Evolutionary conservation across 2,329 filamentous ascomycete genomes (phyloP).

Genomic region (Hymenoscyphus albidus): DNA sequence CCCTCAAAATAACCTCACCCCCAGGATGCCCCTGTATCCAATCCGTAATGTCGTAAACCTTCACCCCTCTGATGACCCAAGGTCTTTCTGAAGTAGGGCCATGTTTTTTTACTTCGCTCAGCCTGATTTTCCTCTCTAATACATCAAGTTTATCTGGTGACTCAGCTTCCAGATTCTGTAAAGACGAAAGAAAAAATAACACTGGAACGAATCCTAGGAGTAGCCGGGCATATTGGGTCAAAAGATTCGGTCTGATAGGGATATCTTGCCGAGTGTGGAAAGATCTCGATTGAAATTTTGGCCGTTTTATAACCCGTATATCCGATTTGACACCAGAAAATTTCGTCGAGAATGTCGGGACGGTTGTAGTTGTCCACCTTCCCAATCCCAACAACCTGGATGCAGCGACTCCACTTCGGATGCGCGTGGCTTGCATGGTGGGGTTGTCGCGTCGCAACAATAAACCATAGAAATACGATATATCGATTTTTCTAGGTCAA

Average conservation of each 20-base stretch:
- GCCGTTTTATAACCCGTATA: neutral
- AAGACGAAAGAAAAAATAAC: neutral
- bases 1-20: conserved; percentile 63
- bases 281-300: neutral
- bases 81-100: conserved; percentile 50
- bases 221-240: neutral
- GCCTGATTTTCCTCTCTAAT: conserved; percentile 23
- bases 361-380: neutral
- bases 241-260: neutral
- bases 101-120: conserved; percentile 50
- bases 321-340: neutral
- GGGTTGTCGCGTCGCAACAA: neutral
- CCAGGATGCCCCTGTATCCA: conserved; percentile 64
- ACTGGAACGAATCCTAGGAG: neutral
- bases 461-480: neutral
- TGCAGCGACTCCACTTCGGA: neutral
- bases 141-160: neutral
- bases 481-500: conserved; percentile 1
- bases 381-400: neutral
- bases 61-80: conserved; percentile 61
- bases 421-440: neutral
- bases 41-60: conserved; percentile 68
- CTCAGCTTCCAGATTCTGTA: conserved; percentile 7
- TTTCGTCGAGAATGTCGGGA: neutral
- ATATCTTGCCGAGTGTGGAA: neutral